phyloP scores from a whole-genome alignment of 1,284 basidiomycete genomes.

The Marasmius tenuissimus region DNA sequence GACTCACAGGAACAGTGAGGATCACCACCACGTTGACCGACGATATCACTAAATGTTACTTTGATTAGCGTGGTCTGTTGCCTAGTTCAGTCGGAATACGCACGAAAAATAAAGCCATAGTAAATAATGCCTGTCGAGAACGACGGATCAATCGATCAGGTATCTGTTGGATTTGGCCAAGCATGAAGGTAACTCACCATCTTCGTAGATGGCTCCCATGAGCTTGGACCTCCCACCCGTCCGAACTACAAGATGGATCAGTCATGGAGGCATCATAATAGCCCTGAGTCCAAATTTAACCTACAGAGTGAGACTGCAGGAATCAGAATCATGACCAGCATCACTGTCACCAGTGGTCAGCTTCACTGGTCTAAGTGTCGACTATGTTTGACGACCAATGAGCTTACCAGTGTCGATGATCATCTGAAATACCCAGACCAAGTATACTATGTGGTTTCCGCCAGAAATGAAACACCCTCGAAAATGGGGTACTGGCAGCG shows the following conservation, averaged over 20 bases:
- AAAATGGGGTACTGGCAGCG: background rate
- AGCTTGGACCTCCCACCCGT: background rate
- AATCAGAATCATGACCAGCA: background rate
- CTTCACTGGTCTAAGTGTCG: background rate
- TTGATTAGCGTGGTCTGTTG: background rate
- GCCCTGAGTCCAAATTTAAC: background rate
- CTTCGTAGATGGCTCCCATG: background rate
- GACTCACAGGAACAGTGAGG: background rate
- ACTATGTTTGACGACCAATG: background rate
- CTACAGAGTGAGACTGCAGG: background rate
- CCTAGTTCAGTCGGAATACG: background rate
- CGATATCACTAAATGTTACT: background rate
- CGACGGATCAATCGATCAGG: background rate
- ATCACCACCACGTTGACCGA: background rate
- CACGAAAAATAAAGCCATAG: background rate
- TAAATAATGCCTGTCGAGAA: background rate
- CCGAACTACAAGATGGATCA: background rate
- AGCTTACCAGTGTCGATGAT: background rate
- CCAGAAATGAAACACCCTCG: background rate
- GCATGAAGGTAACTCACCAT: background rate
- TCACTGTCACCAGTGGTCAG: background rate
- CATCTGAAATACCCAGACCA: background rate
- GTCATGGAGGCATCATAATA: no score
- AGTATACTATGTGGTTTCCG: background rate
- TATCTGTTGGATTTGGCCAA: background rate